phyloP scores from a whole-genome alignment of 1,139 yeast species.

The Geotrichum siamense region DNA sequence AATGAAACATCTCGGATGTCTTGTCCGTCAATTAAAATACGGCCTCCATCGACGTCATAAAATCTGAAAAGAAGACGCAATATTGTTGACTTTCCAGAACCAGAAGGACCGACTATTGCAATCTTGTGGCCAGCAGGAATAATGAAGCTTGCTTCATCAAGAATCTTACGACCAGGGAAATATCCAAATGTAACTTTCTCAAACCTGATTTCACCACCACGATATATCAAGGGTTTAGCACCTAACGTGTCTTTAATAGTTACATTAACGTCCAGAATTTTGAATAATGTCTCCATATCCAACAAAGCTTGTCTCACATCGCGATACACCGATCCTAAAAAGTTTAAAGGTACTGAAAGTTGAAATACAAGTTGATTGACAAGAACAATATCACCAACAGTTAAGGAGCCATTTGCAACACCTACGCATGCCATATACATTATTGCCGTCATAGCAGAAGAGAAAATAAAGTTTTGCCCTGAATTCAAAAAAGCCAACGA shows the following conservation, averaged over 20 bases:
- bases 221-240: conserved; percentile 53
- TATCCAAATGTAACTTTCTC: conserved; percentile 93
- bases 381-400: conserved; percentile 91
- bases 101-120: conserved; percentile 92
- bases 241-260: conserved; percentile 52
- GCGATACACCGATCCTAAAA: conserved; percentile 89
- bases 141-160: conserved; percentile 69
- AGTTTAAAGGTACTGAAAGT: conserved; percentile 86
- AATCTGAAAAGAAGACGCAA: conserved; percentile 78
- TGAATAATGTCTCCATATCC: conserved; percentile 88
- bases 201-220: conserved; percentile 67
- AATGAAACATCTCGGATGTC: conserved; percentile 71
- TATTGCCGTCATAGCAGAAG: conserved; percentile 89
- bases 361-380: conserved; percentile 95
- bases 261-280: conserved; percentile 68
- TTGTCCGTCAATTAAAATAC: conserved; percentile 81
- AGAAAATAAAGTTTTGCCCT: conserved; percentile 88
- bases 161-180: conserved; percentile 79
- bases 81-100: conserved; percentile 91
- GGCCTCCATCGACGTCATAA: conserved; percentile 73
- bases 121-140: conserved; percentile 89
- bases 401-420: conserved; percentile 67
- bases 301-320: conserved; percentile 86
- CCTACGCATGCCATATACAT: conserved; percentile 99
- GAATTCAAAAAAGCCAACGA: conserved; percentile 84